Evolutionary conservation across 1,284 basidiomycete genomes (phyloP).

Genomic region (Cutaneotrichosporon spelunceum): DNA sequence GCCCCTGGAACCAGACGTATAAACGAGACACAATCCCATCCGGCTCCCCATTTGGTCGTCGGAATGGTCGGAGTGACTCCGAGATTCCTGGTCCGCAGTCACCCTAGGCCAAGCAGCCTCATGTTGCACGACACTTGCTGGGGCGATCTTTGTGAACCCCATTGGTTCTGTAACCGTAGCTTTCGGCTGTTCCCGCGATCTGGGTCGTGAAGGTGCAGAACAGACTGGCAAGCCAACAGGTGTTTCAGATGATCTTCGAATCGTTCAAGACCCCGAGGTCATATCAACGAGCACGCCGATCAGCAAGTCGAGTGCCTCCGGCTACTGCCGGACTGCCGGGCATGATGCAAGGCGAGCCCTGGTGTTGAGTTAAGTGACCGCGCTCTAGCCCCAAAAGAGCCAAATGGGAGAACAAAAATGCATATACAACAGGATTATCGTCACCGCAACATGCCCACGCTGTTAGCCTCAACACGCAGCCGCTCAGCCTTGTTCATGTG

Average conservation of each 20-base stretch:
- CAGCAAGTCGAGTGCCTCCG: background rate
- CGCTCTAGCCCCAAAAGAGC: background rate
- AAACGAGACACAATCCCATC: no score
- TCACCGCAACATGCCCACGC: conserved; percentile 35
- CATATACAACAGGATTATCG: background rate
- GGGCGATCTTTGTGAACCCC: background rate
- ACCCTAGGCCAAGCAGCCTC: no score
- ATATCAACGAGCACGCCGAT: background rate
- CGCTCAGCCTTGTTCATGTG: conserved; percentile 57
- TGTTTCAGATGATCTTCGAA: background rate
- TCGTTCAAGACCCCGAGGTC: background rate
- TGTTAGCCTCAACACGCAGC: conserved; percentile 74
- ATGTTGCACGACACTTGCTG: background rate
- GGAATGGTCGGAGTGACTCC: background rate
- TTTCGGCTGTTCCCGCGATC: background rate
- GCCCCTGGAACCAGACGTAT: no score
- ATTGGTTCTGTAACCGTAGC: background rate
- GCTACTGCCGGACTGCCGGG: background rate
- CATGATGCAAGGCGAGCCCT: background rate
- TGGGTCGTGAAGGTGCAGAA: background rate
- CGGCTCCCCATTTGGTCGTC: no score
- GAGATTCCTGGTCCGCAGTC: background rate
- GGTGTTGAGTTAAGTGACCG: background rate
- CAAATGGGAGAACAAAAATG: background rate
- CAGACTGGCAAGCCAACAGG: no score